Evolutionary conservation across 176 grass and related monocot species (phyloP).

Genomic region (Typha latifolia): DNA sequence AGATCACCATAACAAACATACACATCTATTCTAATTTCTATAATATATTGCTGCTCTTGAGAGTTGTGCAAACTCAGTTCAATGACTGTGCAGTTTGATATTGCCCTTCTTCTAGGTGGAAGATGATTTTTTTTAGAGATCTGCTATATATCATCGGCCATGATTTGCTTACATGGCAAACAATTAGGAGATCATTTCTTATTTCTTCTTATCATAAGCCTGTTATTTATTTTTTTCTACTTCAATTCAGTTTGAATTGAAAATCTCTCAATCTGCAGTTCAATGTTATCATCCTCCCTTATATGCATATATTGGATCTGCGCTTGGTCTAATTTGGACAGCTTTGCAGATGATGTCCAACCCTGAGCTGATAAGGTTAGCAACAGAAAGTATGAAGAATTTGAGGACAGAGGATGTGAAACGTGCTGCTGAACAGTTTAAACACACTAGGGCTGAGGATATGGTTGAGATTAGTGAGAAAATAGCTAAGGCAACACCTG

Average conservation of each 20-base stretch:
- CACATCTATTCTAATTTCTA: no score
- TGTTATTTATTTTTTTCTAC: background rate
- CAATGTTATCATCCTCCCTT: background rate
- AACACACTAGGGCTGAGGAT: constrained; percentile 65
- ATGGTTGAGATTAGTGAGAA: constrained; percentile 79
- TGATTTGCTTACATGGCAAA: background rate
- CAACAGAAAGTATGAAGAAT: constrained; percentile 90
- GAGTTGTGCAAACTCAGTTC: no score
- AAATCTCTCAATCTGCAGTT: background rate
- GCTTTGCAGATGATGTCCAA: constrained; percentile 86
- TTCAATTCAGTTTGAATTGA: background rate
- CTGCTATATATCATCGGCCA: background rate
- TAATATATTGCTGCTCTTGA: no score
- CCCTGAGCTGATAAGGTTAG: constrained; percentile 65
- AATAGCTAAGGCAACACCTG: constrained; percentile 63
- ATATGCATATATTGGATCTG: background rate
- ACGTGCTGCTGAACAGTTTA: constrained; percentile 75
- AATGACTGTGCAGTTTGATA: no score
- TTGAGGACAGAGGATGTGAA: constrained; percentile 72
- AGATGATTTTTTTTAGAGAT: background rate
- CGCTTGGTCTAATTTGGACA: constrained; percentile 8
- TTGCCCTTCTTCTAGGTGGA: no score
- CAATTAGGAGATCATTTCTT: background rate
- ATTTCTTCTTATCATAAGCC: background rate
- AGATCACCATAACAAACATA: no score